These are phyloP conservation scores for Eustoma russellianum DNA, from an alignment of 257 asterid genomes.

Conservation along the genomic window DNA sequence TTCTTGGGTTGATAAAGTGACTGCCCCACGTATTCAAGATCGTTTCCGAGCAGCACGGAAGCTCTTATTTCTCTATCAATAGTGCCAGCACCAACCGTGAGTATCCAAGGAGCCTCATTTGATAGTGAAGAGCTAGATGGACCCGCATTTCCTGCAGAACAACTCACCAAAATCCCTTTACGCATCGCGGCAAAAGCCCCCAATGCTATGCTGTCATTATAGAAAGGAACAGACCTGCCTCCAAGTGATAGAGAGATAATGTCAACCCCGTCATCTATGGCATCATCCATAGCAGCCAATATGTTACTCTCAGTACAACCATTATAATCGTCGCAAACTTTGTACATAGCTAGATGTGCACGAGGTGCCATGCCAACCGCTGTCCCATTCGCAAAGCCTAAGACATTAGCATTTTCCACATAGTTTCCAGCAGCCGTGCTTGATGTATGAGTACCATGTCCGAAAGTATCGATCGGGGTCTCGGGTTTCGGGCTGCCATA, in stretches of 20 bases:
- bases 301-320: slow-evolving; percentile 14
- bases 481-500: slow-evolving; percentile 11
- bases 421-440: slow-evolving; percentile 45
- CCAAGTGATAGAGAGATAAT: slow-evolving; percentile 20
- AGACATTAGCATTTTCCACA: too few relatives aligned
- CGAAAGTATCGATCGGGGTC: slow-evolving; percentile 18
- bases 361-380: slow-evolving; percentile 42
- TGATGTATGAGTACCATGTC: slow-evolving; percentile 32
- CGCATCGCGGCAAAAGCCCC: slow-evolving; percentile 16
- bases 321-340: slow-evolving; percentile 9
- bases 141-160: slow-evolving; percentile 21
- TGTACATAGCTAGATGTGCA: slow-evolving; percentile 39
- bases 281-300: slow-evolving; percentile 38
- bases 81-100: slow-evolving; percentile 26
- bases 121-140: slow-evolving; percentile 5
- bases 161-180: slow-evolving; percentile 20
- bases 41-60: slow-evolving; percentile 16
- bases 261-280: slow-evolving; percentile 22
- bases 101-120: slow-evolving; percentile 25
- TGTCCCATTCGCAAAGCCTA: too few relatives aligned
- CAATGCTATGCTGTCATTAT: slow-evolving; percentile 12
- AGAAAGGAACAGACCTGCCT: neutral
- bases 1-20: slow-evolving; percentile 15
- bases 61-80: slow-evolving; percentile 16
- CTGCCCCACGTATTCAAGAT: slow-evolving; percentile 10